phyloP scores from a whole-genome alignment of 495 filamentous ascomycete species.

The Podospora tetraspora region DNA sequence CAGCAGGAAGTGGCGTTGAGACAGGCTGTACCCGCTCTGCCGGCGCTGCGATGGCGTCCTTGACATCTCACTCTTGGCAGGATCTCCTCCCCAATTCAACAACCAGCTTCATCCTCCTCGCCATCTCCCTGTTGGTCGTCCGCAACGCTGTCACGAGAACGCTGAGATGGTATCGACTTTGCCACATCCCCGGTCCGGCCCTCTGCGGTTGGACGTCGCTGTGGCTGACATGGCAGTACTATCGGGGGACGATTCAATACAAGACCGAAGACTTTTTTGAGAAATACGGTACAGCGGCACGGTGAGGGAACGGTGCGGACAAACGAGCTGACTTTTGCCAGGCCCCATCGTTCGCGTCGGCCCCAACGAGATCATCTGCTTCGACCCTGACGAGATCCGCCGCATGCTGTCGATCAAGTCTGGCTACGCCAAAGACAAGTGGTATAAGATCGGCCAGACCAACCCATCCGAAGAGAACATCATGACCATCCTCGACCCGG shows the following conservation, averaged over 20 bases:
- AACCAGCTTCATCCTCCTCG: no score
- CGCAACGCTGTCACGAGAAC: background rate
- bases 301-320: background rate
- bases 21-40: no score
- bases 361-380: slow-evolving; percentile 27
- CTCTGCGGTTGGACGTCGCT: slow-evolving; percentile 19
- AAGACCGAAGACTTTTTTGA: background rate
- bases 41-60: no score
- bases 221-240: slow-evolving; percentile 14
- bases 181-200: slow-evolving; percentile 23
- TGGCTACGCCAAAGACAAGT: slow-evolving; percentile 35
- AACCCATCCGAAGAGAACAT: slow-evolving; percentile 38
- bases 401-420: slow-evolving; percentile 36
- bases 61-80: no score
- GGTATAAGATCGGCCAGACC: slow-evolving; percentile 40
- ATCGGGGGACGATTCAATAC: background rate
- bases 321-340: background rate
- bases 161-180: slow-evolving; percentile 28
- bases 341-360: slow-evolving; percentile 26
- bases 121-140: no score
- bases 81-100: no score
- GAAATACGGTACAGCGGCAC: slow-evolving; percentile 14
- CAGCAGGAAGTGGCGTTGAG: no score
- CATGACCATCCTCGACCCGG: slow-evolving; percentile 26
- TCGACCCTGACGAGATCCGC: slow-evolving; percentile 38